Conservation (phyloP, 805 yeast genomes). For the Candida gorgasii region DNA sequence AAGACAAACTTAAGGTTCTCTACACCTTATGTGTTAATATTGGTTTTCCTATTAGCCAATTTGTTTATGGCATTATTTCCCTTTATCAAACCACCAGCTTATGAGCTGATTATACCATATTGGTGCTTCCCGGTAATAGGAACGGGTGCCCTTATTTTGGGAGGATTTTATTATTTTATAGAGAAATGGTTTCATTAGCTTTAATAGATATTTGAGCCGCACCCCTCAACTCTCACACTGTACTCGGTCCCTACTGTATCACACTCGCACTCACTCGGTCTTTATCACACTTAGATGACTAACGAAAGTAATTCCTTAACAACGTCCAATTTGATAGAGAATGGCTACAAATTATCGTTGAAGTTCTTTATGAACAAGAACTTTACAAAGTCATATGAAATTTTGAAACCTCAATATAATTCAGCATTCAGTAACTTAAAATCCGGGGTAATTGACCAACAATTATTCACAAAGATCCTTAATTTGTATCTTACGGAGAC, state of each 20-base stretch:
- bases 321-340: constrained; percentile 12
- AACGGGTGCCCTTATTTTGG: constrained; percentile 42
- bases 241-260: too few relatives aligned
- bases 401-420: constrained; percentile 25
- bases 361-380: constrained; percentile 42
- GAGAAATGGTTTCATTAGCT: too few relatives aligned
- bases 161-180: constrained; percentile 32
- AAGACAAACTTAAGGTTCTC: constrained; percentile 8
- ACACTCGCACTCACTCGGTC: not conserved
- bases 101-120: constrained; percentile 45
- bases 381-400: constrained; percentile 31
- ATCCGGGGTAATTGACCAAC: constrained; percentile 27
- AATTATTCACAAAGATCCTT: constrained; percentile 33
- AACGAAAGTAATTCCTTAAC: constrained; percentile 10
- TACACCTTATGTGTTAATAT: constrained; percentile 32
- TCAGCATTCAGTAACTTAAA: constrained; percentile 21
- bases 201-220: too few relatives aligned
- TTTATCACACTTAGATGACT: too few relatives aligned
- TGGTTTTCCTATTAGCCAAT: constrained; percentile 46
- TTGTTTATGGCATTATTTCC: constrained; percentile 55
- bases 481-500: constrained; percentile 37
- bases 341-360: constrained; percentile 32
- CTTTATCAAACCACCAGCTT: constrained; percentile 47
- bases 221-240: too few relatives aligned
- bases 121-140: constrained; percentile 62